phyloP scores from a whole-genome alignment of 2,329 filamentous ascomycete species.

The Graphilbum sp. region DNA sequence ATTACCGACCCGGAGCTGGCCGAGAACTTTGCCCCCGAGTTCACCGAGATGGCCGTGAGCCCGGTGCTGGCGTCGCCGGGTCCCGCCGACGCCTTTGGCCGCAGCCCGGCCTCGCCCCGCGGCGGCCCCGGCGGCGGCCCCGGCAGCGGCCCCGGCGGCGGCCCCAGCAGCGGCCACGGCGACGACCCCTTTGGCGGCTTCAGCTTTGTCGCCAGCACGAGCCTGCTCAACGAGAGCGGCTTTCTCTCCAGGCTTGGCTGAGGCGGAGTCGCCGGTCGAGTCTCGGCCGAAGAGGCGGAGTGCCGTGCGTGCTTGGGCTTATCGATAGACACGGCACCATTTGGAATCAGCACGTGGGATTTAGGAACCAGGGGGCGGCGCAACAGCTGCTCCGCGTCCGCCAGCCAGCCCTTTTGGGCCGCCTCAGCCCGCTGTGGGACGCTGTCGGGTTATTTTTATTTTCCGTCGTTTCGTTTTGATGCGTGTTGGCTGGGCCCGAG shows the following conservation, averaged over 20 bases:
- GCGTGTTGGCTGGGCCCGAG: no score
- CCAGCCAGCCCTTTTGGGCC: no score
- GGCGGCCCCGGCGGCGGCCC: background rate
- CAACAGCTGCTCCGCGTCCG: no score
- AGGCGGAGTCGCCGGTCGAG: background rate
- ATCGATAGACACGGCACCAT: no score
- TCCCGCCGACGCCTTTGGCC: background rate
- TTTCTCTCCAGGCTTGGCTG: slow-evolving; percentile 13
- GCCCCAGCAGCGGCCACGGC: slow-evolving; percentile 16
- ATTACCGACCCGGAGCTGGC: slow-evolving; percentile 92
- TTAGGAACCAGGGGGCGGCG: no score
- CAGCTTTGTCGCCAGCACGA: slow-evolving; percentile 44
- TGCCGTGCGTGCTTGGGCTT: no score
- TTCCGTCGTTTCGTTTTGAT: no score
- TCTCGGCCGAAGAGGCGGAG: no score
- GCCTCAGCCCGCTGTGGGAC: no score
- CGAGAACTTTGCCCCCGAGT: slow-evolving; percentile 91
- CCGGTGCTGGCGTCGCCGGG: slow-evolving; percentile 33
- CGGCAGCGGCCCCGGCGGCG: background rate
- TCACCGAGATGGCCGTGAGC: slow-evolving; percentile 71
- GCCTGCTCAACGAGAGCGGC: slow-evolving; percentile 31
- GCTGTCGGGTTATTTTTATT: no score
- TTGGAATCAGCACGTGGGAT: no score
- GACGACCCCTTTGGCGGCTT: slow-evolving; percentile 48
- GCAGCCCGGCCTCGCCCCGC: background rate